Evolutionary conservation across 148 eudicot species (phyloP).

Genomic region (Rhododendron ovatum): DNA sequence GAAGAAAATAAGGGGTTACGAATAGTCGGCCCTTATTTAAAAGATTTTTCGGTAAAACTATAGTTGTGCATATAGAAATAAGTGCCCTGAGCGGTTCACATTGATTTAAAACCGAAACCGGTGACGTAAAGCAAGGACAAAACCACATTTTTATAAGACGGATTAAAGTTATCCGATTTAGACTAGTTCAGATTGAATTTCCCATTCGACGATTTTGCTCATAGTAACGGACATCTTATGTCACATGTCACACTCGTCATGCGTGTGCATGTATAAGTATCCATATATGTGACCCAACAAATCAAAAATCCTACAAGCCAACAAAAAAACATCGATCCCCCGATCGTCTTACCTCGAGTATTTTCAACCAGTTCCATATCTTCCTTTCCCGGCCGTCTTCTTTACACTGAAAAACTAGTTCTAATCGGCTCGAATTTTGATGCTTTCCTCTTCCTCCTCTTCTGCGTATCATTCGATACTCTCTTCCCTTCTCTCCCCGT

Average conservation of each 20-base stretch:
- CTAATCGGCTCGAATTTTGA: conserved; percentile 10
- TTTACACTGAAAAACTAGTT: neutral
- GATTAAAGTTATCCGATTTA: neutral
- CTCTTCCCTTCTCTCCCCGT: neutral
- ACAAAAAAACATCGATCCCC: neutral
- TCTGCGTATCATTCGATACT: conserved; percentile 3
- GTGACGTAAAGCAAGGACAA: neutral
- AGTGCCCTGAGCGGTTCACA: neutral
- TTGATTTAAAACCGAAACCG: neutral
- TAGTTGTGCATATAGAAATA: neutral
- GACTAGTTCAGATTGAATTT: neutral
- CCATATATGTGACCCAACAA: neutral
- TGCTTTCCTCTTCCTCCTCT: conserved; percentile 13
- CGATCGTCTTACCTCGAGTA: neutral
- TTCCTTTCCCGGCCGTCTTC: neutral
- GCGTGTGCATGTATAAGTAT: neutral
- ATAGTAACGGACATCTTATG: neutral
- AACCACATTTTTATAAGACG: neutral
- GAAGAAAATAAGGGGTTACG: no score
- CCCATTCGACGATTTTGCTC: neutral
- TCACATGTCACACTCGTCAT: neutral
- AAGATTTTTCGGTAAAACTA: neutral
- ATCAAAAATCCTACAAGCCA: neutral
- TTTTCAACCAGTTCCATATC: no score
- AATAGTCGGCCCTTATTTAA: neutral